A percentile compares a stretch with the other conserved stretches of the same genome.
These are phyloP conservation scores for Chloranthus sessilifolius DNA, from an alignment of 164 flowering plant genomes.

Conservation along the genomic window DNA sequence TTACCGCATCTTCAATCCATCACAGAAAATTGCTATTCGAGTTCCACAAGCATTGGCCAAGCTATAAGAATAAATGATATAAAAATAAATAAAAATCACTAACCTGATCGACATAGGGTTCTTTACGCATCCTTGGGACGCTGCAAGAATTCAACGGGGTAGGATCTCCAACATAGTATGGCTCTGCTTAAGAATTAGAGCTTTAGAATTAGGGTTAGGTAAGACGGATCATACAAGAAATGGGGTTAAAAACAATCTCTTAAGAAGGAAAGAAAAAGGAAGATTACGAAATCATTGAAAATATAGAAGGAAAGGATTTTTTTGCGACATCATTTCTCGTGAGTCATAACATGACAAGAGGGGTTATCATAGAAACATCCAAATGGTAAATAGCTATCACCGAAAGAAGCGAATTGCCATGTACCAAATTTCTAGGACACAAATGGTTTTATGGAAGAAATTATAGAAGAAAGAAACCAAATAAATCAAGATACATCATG, in stretches of 20 bases:
- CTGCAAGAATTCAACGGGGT: constrained; percentile 24
- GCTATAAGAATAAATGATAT: constrained; percentile 1
- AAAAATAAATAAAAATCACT: constrained; percentile 19
- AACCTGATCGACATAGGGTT: constrained; percentile 30
- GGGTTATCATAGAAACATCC: no score
- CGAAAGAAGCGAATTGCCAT: no score
- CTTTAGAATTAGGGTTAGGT: neutral
- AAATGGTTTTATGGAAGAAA: no score
- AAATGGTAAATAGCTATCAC: no score
- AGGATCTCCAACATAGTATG: constrained; percentile 30
- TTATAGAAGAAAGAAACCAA: no score
- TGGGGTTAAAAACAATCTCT: neutral
- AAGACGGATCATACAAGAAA: neutral
- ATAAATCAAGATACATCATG: no score
- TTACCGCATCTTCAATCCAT: no score
- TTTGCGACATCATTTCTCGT: neutral
- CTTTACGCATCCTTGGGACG: constrained; percentile 24
- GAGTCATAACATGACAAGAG: no score
- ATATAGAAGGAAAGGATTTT: neutral
- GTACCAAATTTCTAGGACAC: no score
- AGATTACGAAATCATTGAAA: neutral
- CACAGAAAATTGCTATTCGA: no score
- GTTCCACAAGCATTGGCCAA: constrained; percentile 1
- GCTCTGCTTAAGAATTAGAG: constrained; percentile 27
- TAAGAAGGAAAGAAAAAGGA: neutral